These are phyloP conservation scores for Fragaria nilgerrensis DNA, from an alignment of 306 rosid genomes.

Conservation along the genomic window DNA sequence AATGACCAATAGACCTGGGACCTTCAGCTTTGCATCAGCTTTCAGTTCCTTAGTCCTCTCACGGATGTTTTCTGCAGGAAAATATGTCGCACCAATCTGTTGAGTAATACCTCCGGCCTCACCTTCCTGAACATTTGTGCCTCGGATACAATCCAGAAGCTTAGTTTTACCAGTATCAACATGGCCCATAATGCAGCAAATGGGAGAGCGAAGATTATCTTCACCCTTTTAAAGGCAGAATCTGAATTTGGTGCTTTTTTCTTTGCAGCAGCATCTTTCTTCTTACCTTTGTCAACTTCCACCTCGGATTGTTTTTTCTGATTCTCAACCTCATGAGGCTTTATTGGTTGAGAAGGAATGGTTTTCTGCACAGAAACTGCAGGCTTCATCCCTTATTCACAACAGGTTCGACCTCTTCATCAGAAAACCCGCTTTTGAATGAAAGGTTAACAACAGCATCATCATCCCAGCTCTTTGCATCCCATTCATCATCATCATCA, in stretches of 20 bases:
- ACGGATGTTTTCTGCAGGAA: slow-evolving; percentile 90
- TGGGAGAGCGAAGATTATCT: slow-evolving; percentile 88
- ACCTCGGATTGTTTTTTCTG: slow-evolving; percentile 33
- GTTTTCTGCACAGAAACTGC: slow-evolving; percentile 39
- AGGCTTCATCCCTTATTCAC: slow-evolving; percentile 45
- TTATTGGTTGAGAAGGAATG: slow-evolving; percentile 35
- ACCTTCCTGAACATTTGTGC: slow-evolving; percentile 97
- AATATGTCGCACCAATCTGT: slow-evolving; percentile 97
- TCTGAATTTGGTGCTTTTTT: slow-evolving; percentile 32
- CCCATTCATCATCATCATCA: slow-evolving; percentile 89
- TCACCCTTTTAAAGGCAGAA: slow-evolving; percentile 45
- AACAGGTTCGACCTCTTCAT: slow-evolving; percentile 66
- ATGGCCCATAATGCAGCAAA: slow-evolving; percentile 99
- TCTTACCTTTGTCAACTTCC: slow-evolving; percentile 39
- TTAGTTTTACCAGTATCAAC: slow-evolving; percentile 97
- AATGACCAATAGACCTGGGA: slow-evolving; percentile 86
- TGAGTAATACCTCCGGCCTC: slow-evolving; percentile 99
- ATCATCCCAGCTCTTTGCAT: slow-evolving; percentile 96
- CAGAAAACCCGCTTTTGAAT: slow-evolving; percentile 66
- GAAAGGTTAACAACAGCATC: slow-evolving; percentile 66
- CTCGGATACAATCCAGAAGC: slow-evolving; percentile 87
- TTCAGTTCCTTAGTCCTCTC: slow-evolving; percentile 92
- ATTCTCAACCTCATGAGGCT: slow-evolving; percentile 38
- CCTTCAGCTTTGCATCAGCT: slow-evolving; percentile 93
- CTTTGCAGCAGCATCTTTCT: slow-evolving; percentile 28